These are phyloP conservation scores for Oryza nivara DNA, from an alignment of 176 grass and related monocot species.

Conservation along the genomic window DNA sequence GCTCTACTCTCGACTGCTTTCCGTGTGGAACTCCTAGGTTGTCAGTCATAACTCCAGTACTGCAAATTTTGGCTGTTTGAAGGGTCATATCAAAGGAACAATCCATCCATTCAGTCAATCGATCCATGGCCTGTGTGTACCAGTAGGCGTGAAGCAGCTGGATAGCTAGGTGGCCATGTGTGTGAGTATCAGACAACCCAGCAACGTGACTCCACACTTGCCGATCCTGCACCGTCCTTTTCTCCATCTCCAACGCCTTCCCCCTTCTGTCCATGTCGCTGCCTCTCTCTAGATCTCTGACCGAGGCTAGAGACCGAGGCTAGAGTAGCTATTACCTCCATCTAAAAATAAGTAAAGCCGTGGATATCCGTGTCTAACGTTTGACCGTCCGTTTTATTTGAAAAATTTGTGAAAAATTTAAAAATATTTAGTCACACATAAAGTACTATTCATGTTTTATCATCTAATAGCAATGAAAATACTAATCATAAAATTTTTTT, in stretches of 20 bases:
- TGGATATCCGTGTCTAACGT: too few species aligned
- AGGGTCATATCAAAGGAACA: constrained; percentile 74
- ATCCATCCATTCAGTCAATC: constrained; percentile 55
- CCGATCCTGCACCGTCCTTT: constrained; percentile 53
- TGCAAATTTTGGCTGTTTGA: constrained; percentile 50
- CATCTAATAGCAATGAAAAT: too few species aligned
- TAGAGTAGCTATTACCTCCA: background rate
- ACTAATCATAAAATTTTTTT: too few species aligned
- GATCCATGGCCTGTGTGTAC: constrained; percentile 24
- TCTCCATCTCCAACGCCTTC: constrained; percentile 35
- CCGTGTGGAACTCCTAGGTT: background rate
- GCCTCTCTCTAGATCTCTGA: background rate
- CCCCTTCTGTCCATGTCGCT: constrained; percentile 34
- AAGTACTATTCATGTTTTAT: too few species aligned
- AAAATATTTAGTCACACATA: too few species aligned
- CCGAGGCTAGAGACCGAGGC: too few species aligned
- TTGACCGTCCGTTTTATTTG: too few species aligned
- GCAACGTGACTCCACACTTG: constrained; percentile 76
- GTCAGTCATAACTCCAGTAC: background rate
- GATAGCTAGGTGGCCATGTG: background rate
- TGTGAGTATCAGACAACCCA: constrained; percentile 50
- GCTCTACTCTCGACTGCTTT: background rate
- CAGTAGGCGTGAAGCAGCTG: constrained; percentile 8
- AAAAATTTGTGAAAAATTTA: too few species aligned
- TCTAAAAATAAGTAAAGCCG: too few species aligned